Base-by-base conservation (phyloP, 164 flowering plant species). In the Tinospora cordifolia region DNA sequence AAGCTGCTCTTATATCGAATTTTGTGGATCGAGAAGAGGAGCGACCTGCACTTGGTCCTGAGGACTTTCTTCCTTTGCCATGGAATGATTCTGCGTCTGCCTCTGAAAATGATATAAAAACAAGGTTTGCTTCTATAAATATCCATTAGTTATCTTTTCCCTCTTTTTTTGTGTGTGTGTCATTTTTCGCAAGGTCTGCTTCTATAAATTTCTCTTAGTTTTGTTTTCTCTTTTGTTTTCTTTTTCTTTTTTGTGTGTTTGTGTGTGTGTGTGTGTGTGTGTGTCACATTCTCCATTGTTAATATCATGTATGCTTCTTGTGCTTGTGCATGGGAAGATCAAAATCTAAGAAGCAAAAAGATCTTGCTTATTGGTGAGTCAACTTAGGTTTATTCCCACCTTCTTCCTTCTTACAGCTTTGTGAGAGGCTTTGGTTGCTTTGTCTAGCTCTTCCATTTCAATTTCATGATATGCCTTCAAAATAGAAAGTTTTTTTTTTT, bases 21-120 rank as follows among this genome's bases (percentile, higher is more conserved):
- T 94, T 94, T 80, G 99, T 92, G 39, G 97, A 90, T 74, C 79
- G 97, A 71, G 93, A 88, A 75, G 67, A 77, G 0, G 88, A 88
- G 66, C 82, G 97, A 57, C 93, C 98, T 75, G 82, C 86, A 49
- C 86, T 94, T 76, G 82, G 85, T 63, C 84, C 86, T 22, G 68
- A 74, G 69, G 95, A 90, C 78, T 88, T 92, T 75, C 58, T 80
- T 65, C 79, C 85, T 41, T 58, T 77, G 24, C 82, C 79, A 39
- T 72, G 49, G 26, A 34, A 25, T 40, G 17, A 63, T 65, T 19
- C 78, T 38, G 57, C 66, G 22, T 30, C 83, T 66, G 84, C 74
- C 47, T 38, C 71, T 67, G 80, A 76, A 72, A 69, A 72, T 41
- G 81, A 75, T 71, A 75, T 72, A 77, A 82, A 70, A 62, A 57